Conservation (phyloP, 2,329 filamentous ascomycete species). For the Aspergillus tanneri region DNA sequence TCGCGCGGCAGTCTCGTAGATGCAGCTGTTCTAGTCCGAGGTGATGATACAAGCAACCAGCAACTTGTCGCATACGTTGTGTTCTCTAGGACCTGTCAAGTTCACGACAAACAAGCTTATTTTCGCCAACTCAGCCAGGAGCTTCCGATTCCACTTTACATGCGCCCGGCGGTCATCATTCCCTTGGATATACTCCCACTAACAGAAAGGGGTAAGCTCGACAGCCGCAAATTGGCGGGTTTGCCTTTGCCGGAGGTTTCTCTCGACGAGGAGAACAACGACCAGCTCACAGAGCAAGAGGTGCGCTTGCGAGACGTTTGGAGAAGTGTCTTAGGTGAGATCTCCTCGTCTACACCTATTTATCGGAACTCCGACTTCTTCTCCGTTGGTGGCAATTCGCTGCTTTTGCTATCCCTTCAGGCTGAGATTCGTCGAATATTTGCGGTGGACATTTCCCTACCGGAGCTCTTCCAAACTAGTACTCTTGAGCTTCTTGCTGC, state of each 20-base stretch:
- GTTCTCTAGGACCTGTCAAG: conserved; percentile 4
- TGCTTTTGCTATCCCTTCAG: conserved; percentile 36
- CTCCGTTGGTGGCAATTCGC: conserved; percentile 29
- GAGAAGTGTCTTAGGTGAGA: conserved; percentile 10
- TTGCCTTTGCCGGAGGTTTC: conserved; percentile 12
- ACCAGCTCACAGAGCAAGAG: conserved; percentile 7
- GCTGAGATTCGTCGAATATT: conserved; percentile 35
- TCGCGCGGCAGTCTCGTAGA: conserved; percentile 5
- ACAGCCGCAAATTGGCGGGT: conserved; percentile 1
- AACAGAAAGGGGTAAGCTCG: conserved; percentile 9
- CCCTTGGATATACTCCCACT: conserved; percentile 6
- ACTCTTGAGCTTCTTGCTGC: conserved; percentile 45
- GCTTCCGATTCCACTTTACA: conserved; percentile 7
- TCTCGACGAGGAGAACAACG: background rate
- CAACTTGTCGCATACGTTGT: conserved; percentile 9
- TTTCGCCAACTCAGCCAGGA: conserved; percentile 6
- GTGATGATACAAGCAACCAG: background rate
- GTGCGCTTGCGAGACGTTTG: conserved; percentile 11
- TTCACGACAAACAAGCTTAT: conserved; percentile 5
- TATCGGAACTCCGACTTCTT: conserved; percentile 24
- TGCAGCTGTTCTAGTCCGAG: conserved; percentile 4
- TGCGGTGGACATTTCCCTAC: conserved; percentile 30
- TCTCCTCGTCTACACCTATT: background rate
- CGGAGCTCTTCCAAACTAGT: conserved; percentile 40
- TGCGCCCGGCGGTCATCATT: conserved; percentile 7